phyloP scores from a whole-genome alignment of 2,329 filamentous ascomycete genomes.

The Cladosporium sphaerospermum region DNA sequence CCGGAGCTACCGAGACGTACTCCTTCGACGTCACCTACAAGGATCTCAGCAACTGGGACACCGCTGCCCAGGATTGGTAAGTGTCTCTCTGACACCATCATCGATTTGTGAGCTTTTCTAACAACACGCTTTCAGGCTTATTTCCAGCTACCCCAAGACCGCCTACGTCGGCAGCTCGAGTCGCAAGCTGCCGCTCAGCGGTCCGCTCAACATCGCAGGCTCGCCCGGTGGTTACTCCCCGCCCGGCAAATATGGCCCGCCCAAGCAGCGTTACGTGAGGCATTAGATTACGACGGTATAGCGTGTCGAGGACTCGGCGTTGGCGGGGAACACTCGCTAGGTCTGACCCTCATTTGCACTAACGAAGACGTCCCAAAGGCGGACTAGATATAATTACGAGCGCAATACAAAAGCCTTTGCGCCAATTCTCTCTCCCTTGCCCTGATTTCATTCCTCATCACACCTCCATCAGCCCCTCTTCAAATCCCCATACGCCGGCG shows the following conservation, averaged over 20 bases:
- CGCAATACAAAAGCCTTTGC: not conserved
- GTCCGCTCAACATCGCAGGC: conserved; percentile 10
- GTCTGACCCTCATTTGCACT: too few relatives aligned
- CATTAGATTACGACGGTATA: not conserved
- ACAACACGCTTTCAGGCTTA: conserved; percentile 36
- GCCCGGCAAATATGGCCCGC: not conserved
- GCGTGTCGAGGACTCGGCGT: too few relatives aligned
- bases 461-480: conserved; percentile 1
- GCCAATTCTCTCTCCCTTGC: not conserved
- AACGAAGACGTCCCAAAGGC: too few relatives aligned
- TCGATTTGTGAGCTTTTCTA: not conserved
- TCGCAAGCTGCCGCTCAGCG: conserved; percentile 48
- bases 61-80: conserved; percentile 70
- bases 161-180: conserved; percentile 56
- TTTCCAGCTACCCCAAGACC: conserved; percentile 51
- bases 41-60: conserved; percentile 85
- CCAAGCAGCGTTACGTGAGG: conserved; percentile 5
- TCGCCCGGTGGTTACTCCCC: not conserved
- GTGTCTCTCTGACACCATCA: not conserved
- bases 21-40: conserved; percentile 64
- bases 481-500: conserved; percentile 13
- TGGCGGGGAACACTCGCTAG: too few relatives aligned
- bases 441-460: not conserved
- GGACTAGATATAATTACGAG: not conserved
- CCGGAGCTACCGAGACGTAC: conserved; percentile 64